Evolutionary conservation across 306 rosid species (phyloP), one percentile per base, ranked within the genome.

Genomic region (Datisca glomerata): DNA sequence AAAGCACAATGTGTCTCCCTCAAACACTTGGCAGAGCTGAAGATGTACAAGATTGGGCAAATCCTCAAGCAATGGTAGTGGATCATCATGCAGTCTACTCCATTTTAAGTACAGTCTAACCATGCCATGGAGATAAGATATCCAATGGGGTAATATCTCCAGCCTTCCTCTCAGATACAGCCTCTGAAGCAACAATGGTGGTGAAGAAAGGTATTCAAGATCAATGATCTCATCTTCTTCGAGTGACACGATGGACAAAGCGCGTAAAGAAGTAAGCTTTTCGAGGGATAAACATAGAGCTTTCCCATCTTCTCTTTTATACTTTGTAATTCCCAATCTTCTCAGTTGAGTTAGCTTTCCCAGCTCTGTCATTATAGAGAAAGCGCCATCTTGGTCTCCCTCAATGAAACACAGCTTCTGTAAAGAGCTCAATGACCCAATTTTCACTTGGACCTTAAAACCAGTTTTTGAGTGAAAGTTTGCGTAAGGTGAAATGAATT

Each of bases 351-450:
- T 50, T 49, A 67, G 37, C 45, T 10, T 41, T 21, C 79, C 79
- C 1, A 72, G 20, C 27, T 54, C 67, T 18, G 8, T 17, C 42
- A 37, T 37, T 2, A 37, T 22, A 18, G 24, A 39, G 20, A 51
- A 51, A 46, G 12, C 1, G 12, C 67, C 13, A 10, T 55, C 56
- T 21, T 56, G 66, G 52, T 60, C 47, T 27, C 53, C 72, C 61
- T 73, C 75, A 3, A 68, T 47, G 41, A 64, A 68, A 50, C 75
- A 56, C 37, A 68, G 75, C 62, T 68, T 73, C 37, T 73, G 72
- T 12, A 73, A 57, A 45, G 72, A 68, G 21, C 43, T 34, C 18
- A 73, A 45, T 10, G 41, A 36, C 19, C 75, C 75, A 51, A 73
- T 68, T 14, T 23, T 64, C n/a, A 2, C 48, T 33, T 47, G 57